phyloP scores from a whole-genome alignment of 768 basidiomycete species.

The Pleurotus citrinopileatus region DNA sequence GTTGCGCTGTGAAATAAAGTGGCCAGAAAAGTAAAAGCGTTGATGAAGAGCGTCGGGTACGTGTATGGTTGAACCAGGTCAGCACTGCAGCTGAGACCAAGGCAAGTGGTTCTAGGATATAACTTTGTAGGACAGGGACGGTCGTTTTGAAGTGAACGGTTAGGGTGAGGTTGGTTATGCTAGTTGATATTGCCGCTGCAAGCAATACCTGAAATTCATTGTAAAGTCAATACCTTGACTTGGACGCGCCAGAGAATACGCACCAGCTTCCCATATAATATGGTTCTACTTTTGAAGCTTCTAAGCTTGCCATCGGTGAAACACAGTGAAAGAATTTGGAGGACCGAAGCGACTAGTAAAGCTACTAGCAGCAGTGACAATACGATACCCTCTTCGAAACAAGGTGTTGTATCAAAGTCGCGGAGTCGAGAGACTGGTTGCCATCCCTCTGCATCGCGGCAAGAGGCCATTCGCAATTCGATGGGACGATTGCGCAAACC shows the following conservation, averaged over 20 bases:
- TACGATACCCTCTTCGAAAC: slow-evolving; percentile 75
- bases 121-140: slow-evolving; percentile 46
- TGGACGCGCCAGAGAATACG: slow-evolving; percentile 23
- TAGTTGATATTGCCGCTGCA: slow-evolving; percentile 40
- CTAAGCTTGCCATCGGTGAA: slow-evolving; percentile 24
- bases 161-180: slow-evolving; percentile 40
- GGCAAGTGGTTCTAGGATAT: slow-evolving; percentile 57
- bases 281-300: slow-evolving; percentile 45
- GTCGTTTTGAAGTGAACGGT: slow-evolving; percentile 30
- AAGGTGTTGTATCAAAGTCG: slow-evolving; percentile 75
- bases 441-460: slow-evolving; percentile 68
- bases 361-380: slow-evolving; percentile 49
- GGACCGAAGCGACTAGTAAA: slow-evolving; percentile 39
- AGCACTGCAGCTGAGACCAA: slow-evolving; percentile 46
- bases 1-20: slow-evolving; percentile 44
- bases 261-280: slow-evolving; percentile 68
- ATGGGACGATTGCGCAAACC: slow-evolving; percentile 6
- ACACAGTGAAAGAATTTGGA: slow-evolving; percentile 31
- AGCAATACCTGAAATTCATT: slow-evolving; percentile 42
- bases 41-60: slow-evolving; percentile 67
- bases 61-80: slow-evolving; percentile 68
- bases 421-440: slow-evolving; percentile 51
- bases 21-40: slow-evolving; percentile 84
- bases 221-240: not conserved
- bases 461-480: slow-evolving; percentile 34